Conservation (phyloP, 179 eudicot genomes). For the Silene noctiflora region DNA sequence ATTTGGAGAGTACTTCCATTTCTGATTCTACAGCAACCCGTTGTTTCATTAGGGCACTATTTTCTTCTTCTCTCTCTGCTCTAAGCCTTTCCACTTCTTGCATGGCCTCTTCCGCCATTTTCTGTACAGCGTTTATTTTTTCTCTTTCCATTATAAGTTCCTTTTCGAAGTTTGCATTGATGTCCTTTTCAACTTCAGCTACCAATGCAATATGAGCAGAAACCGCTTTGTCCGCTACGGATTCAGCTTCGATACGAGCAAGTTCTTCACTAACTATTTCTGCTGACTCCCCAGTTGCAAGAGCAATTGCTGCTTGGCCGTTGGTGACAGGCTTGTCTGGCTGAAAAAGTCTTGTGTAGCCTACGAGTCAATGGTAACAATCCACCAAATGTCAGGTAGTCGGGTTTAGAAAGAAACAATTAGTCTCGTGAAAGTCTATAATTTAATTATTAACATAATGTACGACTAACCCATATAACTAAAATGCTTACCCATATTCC, state of each 20-base stretch:
- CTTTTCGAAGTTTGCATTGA: conserved; percentile 75
- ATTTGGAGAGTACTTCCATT: conserved; percentile 79
- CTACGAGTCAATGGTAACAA: conserved; percentile 36
- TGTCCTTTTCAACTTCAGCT: conserved; percentile 84
- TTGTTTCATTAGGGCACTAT: conserved; percentile 68
- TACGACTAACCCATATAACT: no score
- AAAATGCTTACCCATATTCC: no score
- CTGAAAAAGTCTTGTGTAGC: conserved; percentile 91
- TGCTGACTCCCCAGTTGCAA: conserved; percentile 85
- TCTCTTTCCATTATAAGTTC: conserved; percentile 74
- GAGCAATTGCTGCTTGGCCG: conserved; percentile 95
- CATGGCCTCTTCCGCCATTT: conserved; percentile 76
- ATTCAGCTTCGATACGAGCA: conserved; percentile 94
- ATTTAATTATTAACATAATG: no score
- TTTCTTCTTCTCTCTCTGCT: conserved; percentile 61
- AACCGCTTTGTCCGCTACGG: conserved; percentile 92
- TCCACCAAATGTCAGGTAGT: conserved; percentile 13
- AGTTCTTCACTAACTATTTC: conserved; percentile 89
- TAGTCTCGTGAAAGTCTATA: no score
- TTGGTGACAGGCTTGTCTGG: conserved; percentile 96
- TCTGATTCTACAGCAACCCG: conserved; percentile 89
- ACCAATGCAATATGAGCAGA: conserved; percentile 84
- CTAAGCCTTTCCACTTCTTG: conserved; percentile 72
- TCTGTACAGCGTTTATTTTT: conserved; percentile 68
- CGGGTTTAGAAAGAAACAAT: no score